Evolutionary conservation across 495 filamentous ascomycete species (phyloP).

Genomic region (Durotheca rogersii): DNA sequence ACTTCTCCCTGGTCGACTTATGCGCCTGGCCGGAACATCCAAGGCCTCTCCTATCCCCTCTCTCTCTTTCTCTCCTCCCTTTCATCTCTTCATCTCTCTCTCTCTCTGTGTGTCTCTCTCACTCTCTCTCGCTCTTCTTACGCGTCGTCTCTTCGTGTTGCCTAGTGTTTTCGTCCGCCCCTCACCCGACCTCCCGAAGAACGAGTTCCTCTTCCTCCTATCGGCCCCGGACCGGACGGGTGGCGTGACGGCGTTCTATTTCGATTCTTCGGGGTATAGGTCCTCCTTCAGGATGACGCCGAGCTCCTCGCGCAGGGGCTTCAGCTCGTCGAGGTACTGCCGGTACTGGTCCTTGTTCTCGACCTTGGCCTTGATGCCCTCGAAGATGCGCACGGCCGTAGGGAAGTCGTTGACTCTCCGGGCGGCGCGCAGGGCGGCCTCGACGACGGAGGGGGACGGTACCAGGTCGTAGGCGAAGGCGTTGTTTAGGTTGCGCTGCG

Average conservation of each 20-base stretch:
- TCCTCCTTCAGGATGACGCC: conserved; percentile 91
- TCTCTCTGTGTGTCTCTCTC: not conserved
- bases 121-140: not conserved
- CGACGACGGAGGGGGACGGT: conserved; percentile 87
- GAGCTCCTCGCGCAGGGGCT: conserved; percentile 88
- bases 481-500: conserved; percentile 98
- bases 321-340: conserved; percentile 93
- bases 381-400: conserved; percentile 95
- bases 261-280: conserved; percentile 76
- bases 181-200: not conserved
- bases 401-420: conserved; percentile 98
- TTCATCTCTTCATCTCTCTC: not conserved
- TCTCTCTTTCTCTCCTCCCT: conserved; percentile 1
- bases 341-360: conserved; percentile 97
- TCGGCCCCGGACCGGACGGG: too few relatives aligned
- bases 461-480: conserved; percentile 99
- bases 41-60: conserved; percentile 9
- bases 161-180: not conserved
- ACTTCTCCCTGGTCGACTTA: conserved; percentile 37
- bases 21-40: conserved; percentile 31
- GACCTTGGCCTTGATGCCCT: conserved; percentile 99
- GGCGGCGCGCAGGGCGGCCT: conserved; percentile 86
- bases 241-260: too few relatives aligned
- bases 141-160: conserved; percentile 4
- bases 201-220: too few relatives aligned